A percentile compares a stretch with the other conserved stretches of the same genome.
phyloP scores from a whole-genome alignment of 164 flowering plant species.

The Taxillus chinensis region DNA sequence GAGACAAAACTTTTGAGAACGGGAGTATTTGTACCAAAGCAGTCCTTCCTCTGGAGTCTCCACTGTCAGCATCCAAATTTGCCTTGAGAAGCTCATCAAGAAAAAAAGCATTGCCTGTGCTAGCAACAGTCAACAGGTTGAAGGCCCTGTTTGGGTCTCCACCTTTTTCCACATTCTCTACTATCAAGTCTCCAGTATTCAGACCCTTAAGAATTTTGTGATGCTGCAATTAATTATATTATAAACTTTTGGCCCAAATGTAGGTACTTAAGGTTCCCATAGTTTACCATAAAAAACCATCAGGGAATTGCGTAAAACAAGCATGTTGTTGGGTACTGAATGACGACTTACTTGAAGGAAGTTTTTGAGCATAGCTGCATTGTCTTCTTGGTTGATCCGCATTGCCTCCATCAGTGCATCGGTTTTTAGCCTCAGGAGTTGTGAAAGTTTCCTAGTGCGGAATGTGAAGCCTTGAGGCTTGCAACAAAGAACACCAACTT shows the following conservation, averaged over 20 bases:
- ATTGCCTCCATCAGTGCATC: conserved; percentile 48
- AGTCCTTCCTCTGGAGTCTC: conserved; percentile 68
- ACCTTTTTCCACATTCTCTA: conserved; percentile 33
- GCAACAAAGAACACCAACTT: conserved; percentile 71
- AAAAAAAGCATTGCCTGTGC: conserved; percentile 62
- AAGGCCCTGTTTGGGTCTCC: conserved; percentile 31
- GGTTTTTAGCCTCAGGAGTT: conserved; percentile 63
- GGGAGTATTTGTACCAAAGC: conserved; percentile 46
- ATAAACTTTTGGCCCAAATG: not conserved
- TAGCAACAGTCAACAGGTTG: conserved; percentile 47
- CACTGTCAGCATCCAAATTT: conserved; percentile 58
- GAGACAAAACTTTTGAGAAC: not conserved
- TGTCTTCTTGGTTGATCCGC: conserved; percentile 53
- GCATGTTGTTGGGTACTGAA: no score
- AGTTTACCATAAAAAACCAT: no score
- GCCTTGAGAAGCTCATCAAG: conserved; percentile 78
- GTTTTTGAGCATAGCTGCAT: conserved; percentile 49
- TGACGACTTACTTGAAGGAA: conserved; percentile 50
- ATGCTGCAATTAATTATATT: conserved; percentile 35
- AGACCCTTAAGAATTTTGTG: conserved; percentile 44
- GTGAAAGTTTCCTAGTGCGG: conserved; percentile 69
- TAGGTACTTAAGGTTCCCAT: no score
- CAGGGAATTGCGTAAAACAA: no score
- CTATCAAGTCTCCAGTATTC: conserved; percentile 33
- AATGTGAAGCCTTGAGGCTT: conserved; percentile 58